A percentile compares a stretch with the other conserved stretches of the same genome.
These are phyloP conservation scores for Stenocarpella maydis DNA, from an alignment of 2,329 filamentous ascomycete species.

Conservation along the genomic window DNA sequence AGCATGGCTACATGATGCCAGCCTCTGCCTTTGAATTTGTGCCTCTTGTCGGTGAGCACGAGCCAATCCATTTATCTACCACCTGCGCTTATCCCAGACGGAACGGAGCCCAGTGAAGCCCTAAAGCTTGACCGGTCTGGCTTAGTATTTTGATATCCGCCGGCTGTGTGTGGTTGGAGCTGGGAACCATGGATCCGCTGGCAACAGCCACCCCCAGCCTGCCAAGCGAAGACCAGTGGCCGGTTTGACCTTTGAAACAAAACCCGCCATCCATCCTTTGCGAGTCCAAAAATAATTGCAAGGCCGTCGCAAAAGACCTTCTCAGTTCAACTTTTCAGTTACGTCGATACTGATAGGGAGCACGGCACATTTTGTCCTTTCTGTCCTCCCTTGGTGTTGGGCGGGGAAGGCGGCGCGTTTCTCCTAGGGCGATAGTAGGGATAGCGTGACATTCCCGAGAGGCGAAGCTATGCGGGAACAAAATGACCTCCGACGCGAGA, in stretches of 20 bases:
- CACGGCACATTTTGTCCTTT: not conserved
- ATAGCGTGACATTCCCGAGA: conserved; percentile 10
- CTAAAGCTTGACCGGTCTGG: conserved; percentile 18
- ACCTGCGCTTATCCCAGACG: not conserved
- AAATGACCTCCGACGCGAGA: not conserved
- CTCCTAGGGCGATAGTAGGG: not conserved
- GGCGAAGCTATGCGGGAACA: conserved; percentile 13
- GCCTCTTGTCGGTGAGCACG: conserved; percentile 25
- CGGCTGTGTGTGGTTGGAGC: conserved; percentile 26
- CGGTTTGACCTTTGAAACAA: conserved; percentile 35
- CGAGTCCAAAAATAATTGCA: conserved; percentile 26
- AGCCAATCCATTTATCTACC: not conserved
- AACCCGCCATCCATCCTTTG: conserved; percentile 3
- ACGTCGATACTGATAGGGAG: not conserved
- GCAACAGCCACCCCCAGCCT: conserved; percentile 14
- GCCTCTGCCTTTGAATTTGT: not conserved
- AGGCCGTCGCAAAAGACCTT: not conserved
- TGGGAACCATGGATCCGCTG: conserved; percentile 5
- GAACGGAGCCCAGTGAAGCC: conserved; percentile 9
- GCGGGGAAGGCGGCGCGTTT: not conserved
- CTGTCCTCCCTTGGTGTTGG: not conserved
- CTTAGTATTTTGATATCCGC: conserved; percentile 24
- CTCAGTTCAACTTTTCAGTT: not conserved
- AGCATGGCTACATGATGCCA: conserved; percentile 15
- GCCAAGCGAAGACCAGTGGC: conserved; percentile 32